Evolutionary conservation across 2,329 filamentous ascomycete genomes (phyloP).

Genomic region (Pseudocercospora musae): DNA sequence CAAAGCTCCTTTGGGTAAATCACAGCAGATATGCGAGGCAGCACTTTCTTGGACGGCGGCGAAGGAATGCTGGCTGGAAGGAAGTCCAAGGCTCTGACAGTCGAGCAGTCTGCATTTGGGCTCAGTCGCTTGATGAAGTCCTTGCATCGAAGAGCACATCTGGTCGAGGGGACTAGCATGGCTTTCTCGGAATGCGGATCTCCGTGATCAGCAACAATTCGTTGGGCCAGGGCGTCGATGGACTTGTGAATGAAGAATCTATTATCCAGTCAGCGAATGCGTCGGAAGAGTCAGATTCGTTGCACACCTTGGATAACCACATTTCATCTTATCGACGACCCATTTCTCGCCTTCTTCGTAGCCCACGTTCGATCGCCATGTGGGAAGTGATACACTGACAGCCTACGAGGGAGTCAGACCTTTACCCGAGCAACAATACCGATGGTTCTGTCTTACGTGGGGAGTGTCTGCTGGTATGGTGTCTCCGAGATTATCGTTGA

Average conservation of each 20-base stretch:
- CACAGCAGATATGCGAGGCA: slow-evolving; percentile 52
- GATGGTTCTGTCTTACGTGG: slow-evolving; percentile 57
- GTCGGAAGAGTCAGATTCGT: not conserved
- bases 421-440: not conserved
- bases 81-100: slow-evolving; percentile 60
- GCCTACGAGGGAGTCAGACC: slow-evolving; percentile 55
- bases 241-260: slow-evolving; percentile 90
- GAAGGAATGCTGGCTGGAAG: slow-evolving; percentile 52
- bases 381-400: slow-evolving; percentile 91
- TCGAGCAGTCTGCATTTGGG: slow-evolving; percentile 48
- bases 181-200: slow-evolving; percentile 58
- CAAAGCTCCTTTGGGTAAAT: slow-evolving; percentile 67
- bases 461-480: slow-evolving; percentile 74
- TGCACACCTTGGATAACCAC: slow-evolving; percentile 77
- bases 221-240: slow-evolving; percentile 69
- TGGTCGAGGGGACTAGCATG: slow-evolving; percentile 76
- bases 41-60: slow-evolving; percentile 43
- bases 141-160: slow-evolving; percentile 67
- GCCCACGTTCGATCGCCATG: slow-evolving; percentile 84
- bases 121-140: slow-evolving; percentile 66
- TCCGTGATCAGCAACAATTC: slow-evolving; percentile 65
- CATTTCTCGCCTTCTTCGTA: slow-evolving; percentile 91
- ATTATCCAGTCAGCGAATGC: not conserved
- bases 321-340: slow-evolving; percentile 81
- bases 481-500: slow-evolving; percentile 52